These are phyloP conservation scores for Calonectria pauciramosa DNA, from an alignment of 2,329 filamentous ascomycete species.

Conservation along the genomic window DNA sequence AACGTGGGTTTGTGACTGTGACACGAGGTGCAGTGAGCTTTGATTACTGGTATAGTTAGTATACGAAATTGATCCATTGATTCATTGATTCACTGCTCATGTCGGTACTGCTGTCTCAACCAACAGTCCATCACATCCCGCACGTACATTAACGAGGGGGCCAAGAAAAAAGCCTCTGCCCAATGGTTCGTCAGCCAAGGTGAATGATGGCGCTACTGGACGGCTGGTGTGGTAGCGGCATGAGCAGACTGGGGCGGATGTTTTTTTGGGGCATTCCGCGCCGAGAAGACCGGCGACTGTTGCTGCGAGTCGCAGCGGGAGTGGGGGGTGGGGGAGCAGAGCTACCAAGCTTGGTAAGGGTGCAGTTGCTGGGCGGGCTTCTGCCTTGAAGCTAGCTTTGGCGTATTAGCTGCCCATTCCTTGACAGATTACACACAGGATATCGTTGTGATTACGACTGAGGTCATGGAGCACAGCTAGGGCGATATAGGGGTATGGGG, in stretches of 20 bases:
- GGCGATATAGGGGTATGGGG: not conserved
- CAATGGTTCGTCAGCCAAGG: slow-evolving; percentile 24
- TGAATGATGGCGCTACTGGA: slow-evolving; percentile 36
- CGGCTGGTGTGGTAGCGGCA: slow-evolving; percentile 44
- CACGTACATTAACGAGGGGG: slow-evolving; percentile 13
- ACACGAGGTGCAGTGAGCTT: slow-evolving; percentile 22
- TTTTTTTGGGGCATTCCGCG: slow-evolving; percentile 37
- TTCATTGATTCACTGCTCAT: not conserved
- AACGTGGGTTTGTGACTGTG: slow-evolving; percentile 14
- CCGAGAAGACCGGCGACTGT: slow-evolving; percentile 37
- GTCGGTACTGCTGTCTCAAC: not conserved
- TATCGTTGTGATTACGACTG: slow-evolving; percentile 7
- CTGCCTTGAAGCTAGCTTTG: slow-evolving; percentile 9
- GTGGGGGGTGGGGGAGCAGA: slow-evolving; percentile 39
- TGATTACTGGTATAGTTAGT: not conserved
- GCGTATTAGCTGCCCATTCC: slow-evolving; percentile 11
- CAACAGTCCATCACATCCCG: slow-evolving; percentile 9
- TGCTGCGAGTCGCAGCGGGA: slow-evolving; percentile 17
- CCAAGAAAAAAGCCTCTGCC: slow-evolving; percentile 12
- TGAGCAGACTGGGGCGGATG: slow-evolving; percentile 35
- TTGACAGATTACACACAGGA: slow-evolving; percentile 6
- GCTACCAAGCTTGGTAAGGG: slow-evolving; percentile 36
- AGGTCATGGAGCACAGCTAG: not conserved
- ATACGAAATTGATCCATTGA: not conserved
- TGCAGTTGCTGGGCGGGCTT: slow-evolving; percentile 20